Percentiles rank a stretch among this genome's conserved stretches.
Conservation (phyloP, 1,284 basidiomycete species). For the Puccinia hordei region DNA sequence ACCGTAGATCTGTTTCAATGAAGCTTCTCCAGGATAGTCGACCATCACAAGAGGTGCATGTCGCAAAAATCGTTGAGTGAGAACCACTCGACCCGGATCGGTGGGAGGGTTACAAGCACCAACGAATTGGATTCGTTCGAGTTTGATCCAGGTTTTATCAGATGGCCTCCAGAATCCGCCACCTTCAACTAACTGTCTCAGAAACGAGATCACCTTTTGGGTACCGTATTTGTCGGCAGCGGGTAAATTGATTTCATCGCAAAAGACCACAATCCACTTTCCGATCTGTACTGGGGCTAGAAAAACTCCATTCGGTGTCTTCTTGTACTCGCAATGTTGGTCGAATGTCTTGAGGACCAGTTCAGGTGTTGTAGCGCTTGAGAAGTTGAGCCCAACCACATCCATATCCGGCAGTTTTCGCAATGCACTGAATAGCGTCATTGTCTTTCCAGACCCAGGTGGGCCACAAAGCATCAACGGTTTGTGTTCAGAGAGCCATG, state of each 20-base stretch:
- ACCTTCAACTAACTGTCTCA: conserved; percentile 92
- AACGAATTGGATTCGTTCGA: conserved; percentile 98
- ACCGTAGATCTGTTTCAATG: conserved; percentile 97
- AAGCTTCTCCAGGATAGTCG: conserved; percentile 95
- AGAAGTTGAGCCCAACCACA: conserved; percentile 98
- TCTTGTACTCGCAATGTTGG: conserved; percentile 98
- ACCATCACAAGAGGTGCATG: conserved; percentile 99
- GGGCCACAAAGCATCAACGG: conserved; percentile 98
- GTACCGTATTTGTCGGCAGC: conserved; percentile 98
- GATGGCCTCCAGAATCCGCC: conserved; percentile 92
- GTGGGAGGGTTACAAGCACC: conserved; percentile 99
- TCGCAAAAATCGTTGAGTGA: conserved; percentile 93
- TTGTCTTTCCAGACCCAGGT: conserved; percentile 98
- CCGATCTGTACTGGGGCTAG: conserved; percentile 92
- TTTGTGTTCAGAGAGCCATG: conserved; percentile 98
- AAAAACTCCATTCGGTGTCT: conserved; percentile 94
- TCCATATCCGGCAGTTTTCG: conserved; percentile 98
- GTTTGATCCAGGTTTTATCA: conserved; percentile 95
- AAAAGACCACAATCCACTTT: conserved; percentile 97
- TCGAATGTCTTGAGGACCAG: conserved; percentile 99
- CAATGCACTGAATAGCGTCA: conserved; percentile 98
- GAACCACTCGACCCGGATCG: conserved; percentile 98
- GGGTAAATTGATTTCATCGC: conserved; percentile 98
- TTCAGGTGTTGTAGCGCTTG: conserved; percentile 96
- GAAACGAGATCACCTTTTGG: conserved; percentile 96